Evolutionary conservation across 2,329 filamentous ascomycete genomes (phyloP).

Genomic region (Aspergillus pseudoterreus): DNA sequence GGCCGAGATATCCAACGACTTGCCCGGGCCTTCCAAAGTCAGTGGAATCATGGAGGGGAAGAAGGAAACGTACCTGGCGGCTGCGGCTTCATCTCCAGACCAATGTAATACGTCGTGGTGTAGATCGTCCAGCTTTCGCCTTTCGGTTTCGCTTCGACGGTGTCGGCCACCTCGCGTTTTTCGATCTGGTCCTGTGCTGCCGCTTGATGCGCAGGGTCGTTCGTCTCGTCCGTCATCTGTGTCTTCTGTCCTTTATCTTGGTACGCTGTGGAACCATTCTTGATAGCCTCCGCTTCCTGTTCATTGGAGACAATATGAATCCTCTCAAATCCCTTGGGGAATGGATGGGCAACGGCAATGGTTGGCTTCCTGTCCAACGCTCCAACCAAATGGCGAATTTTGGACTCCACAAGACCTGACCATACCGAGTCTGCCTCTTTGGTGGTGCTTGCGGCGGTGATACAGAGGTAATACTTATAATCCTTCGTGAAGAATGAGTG

Average conservation of each 20-base stretch:
- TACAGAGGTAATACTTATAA: slow-evolving; percentile 93
- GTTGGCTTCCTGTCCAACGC: slow-evolving; percentile 76
- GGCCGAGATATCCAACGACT: slow-evolving; percentile 57
- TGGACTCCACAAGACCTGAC: slow-evolving; percentile 91
- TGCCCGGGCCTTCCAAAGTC: slow-evolving; percentile 39
- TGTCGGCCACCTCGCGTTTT: slow-evolving; percentile 36
- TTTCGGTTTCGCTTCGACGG: slow-evolving; percentile 30
- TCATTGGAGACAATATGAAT: slow-evolving; percentile 66
- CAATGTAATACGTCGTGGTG: slow-evolving; percentile 93
- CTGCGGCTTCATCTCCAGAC: slow-evolving; percentile 72
- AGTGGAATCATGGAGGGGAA: slow-evolving; percentile 22
- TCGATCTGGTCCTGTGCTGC: slow-evolving; percentile 45
- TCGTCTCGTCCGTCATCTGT: slow-evolving; percentile 50
- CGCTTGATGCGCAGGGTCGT: slow-evolving; percentile 48
- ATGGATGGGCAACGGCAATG: slow-evolving; percentile 81
- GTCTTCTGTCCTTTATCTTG: slow-evolving; percentile 53
- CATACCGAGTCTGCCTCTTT: slow-evolving; percentile 83
- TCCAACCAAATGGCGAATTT: slow-evolving; percentile 78
- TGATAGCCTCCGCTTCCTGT: slow-evolving; percentile 59
- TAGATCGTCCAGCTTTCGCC: slow-evolving; percentile 58
- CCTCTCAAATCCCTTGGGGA: slow-evolving; percentile 88
- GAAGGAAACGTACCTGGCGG: slow-evolving; percentile 59
- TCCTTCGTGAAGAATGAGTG: slow-evolving; percentile 90
- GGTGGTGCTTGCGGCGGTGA: slow-evolving; percentile 76
- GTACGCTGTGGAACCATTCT: slow-evolving; percentile 60